phyloP scores from a whole-genome alignment of 169 alveolate species.

The Plasmodium inui region DNA sequence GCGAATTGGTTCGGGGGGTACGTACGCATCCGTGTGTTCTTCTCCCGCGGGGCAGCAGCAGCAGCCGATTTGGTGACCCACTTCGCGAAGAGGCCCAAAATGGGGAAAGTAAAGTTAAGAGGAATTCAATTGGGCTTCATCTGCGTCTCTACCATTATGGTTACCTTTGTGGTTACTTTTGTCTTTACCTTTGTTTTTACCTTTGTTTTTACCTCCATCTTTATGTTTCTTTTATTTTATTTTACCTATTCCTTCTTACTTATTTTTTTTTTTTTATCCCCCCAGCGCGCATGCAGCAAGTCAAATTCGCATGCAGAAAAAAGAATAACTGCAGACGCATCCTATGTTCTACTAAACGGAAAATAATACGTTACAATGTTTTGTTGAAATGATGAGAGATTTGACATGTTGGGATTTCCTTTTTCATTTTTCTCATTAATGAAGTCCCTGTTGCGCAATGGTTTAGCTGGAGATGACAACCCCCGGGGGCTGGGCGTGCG shows the following conservation, averaged over 20 bases:
- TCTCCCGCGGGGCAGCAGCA: background rate
- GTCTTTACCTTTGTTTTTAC: background rate
- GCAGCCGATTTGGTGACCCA: background rate
- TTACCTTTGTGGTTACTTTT: background rate
- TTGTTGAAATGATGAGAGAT: background rate
- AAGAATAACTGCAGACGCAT: background rate
- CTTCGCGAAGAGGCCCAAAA: background rate
- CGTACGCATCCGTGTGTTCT: background rate
- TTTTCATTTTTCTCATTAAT: background rate
- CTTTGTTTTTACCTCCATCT: background rate
- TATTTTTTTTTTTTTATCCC: background rate
- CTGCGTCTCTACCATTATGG: background rate
- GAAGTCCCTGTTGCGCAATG: background rate
- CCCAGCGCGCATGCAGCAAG: constrained; percentile 9
- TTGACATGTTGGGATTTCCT: background rate
- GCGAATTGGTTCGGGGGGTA: background rate
- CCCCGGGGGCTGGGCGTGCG: background rate
- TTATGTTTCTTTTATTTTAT: background rate
- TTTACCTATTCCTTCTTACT: background rate
- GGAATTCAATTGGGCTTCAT: background rate
- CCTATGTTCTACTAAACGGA: background rate
- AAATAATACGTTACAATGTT: background rate
- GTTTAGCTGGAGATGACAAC: background rate
- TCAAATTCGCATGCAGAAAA: background rate
- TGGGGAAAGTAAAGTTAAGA: background rate